Base-by-base conservation (phyloP, 2,329 filamentous ascomycete genomes). In the Calcarisporium arbuscula region DNA sequence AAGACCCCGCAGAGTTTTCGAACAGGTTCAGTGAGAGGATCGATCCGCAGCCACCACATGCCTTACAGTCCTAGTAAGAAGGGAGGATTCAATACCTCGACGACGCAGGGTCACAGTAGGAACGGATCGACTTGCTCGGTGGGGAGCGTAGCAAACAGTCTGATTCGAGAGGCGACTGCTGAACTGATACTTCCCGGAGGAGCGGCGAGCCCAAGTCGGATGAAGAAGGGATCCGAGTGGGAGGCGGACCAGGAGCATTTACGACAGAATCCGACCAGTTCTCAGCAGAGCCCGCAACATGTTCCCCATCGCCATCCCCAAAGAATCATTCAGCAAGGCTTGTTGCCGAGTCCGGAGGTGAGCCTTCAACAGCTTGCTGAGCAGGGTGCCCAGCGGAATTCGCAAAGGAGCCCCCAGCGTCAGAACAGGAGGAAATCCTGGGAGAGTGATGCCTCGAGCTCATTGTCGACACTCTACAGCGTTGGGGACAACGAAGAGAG, bases 391-490 rank as follows among this genome's bases (percentile, higher is more conserved):
- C 38, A 48, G 29, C 32, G 48, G n/a, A 41, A 42, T 10, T 38
- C 39, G 8, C 36, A 35, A 16, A 34, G 43, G 16, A 37, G 26
- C 2, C 44, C 44, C 0, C 38, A 46, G 12, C 41, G 51, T 36
- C n/a, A n/a, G n/a, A n/a, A n/a, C n/a, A n/a, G n/a, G n/a, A 51
- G 49, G n/a, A 37, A 33, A 5, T 68, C 65, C 0, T 37, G 50
- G 5, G 56, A 61, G 5, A 73, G 67, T 41, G 60, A 68, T 8
- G 54, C 61, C 11, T 74, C 70, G 0, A 75, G 70, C 25, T 66
- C 70, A 3, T 55, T 77, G 5, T 77, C 73, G 5, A 77, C 73
- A 0, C 50, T 77, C 5, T 74, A 75, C 42, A 76, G 72, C 38
- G 68, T 67, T 30, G 69, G 72, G 19, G 70, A 74, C 34, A 55